Percentiles rank a stretch among this genome's conserved stretches.
These are phyloP conservation scores for Yamadazyma sp. DNA, from an alignment of 805 yeast genomes.

Conservation along the genomic window DNA sequence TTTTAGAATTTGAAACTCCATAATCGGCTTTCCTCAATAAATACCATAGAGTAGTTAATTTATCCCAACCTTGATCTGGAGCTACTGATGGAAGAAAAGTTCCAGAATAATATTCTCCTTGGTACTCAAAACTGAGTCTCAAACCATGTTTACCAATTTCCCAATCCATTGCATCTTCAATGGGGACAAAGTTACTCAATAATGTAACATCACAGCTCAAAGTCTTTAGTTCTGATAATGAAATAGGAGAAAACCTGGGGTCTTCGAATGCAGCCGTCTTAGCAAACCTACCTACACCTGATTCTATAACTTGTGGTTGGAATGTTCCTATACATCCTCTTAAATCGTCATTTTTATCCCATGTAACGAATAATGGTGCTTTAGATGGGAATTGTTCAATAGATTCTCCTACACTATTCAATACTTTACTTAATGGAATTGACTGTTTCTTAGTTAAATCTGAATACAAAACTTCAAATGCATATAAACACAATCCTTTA, in stretches of 20 bases:
- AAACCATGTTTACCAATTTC: slow-evolving; percentile 80
- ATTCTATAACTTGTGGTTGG: slow-evolving; percentile 43
- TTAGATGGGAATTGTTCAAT: slow-evolving; percentile 15
- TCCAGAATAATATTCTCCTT: slow-evolving; percentile 50
- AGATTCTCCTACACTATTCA: slow-evolving; percentile 13
- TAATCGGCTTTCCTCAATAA: slow-evolving; percentile 73
- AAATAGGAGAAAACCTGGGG: slow-evolving; percentile 69
- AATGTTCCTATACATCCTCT: slow-evolving; percentile 97
- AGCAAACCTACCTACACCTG: slow-evolving; percentile 63
- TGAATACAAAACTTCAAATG: slow-evolving; percentile 31
- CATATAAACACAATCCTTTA: slow-evolving; percentile 34
- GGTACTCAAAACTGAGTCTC: slow-evolving; percentile 47
- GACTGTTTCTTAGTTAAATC: slow-evolving; percentile 17
- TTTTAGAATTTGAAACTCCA: slow-evolving; percentile 12
- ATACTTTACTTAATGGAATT: slow-evolving; percentile 14
- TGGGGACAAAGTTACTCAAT: slow-evolving; percentile 54
- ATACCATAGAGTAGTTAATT: slow-evolving; percentile 64
- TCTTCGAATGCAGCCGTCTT: slow-evolving; percentile 69
- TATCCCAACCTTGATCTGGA: slow-evolving; percentile 78
- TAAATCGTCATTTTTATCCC: slow-evolving; percentile 58
- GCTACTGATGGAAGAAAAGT: slow-evolving; percentile 93
- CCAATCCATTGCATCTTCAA: slow-evolving; percentile 66
- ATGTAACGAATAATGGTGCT: slow-evolving; percentile 82
- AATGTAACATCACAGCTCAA: slow-evolving; percentile 65
- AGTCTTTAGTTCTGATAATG: slow-evolving; percentile 47